These are phyloP conservation scores for Zymoseptoria crescenta DNA, from an alignment of 2,329 filamentous ascomycete genomes.

Conservation along the genomic window DNA sequence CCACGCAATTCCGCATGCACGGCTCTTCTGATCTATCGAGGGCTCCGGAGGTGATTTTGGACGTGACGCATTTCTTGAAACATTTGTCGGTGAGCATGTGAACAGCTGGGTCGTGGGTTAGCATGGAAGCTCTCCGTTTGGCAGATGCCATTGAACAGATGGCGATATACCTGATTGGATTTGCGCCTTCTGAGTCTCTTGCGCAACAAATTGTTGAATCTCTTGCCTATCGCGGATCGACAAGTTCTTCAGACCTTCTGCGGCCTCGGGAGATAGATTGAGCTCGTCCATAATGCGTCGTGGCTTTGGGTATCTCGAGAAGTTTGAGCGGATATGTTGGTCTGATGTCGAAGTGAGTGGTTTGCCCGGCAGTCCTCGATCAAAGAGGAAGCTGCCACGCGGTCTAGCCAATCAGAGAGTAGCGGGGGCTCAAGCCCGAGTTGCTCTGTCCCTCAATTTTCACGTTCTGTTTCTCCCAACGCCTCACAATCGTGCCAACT, in stretches of 20 bases:
- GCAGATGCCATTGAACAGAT: neutral
- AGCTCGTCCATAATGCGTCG: slow-evolving; percentile 20
- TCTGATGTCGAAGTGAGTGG: neutral
- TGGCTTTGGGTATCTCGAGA: neutral
- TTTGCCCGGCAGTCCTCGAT: neutral
- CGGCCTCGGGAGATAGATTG: slow-evolving; percentile 21
- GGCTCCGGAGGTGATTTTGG: slow-evolving; percentile 60
- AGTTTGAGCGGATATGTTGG: neutral
- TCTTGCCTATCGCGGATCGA: slow-evolving; percentile 55
- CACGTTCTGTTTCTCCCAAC: neutral
- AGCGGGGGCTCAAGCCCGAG: neutral
- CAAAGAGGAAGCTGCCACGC: neutral
- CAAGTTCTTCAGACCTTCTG: slow-evolving; percentile 21
- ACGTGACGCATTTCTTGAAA: slow-evolving; percentile 88
- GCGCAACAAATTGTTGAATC: slow-evolving; percentile 75
- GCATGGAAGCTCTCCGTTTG: neutral
- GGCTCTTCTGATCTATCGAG: slow-evolving; percentile 71
- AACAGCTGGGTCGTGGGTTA: slow-evolving; percentile 2
- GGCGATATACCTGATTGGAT: slow-evolving; percentile 43
- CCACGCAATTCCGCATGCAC: slow-evolving; percentile 87
- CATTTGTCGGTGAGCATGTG: slow-evolving; percentile 42
- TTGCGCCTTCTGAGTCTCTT: slow-evolving; percentile 77
- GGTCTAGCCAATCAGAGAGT: neutral
- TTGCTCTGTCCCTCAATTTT: too few relatives aligned
- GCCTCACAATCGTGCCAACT: neutral